A percentile compares a stretch with the other conserved stretches of the same genome.
These are phyloP conservation scores for Flaveria bidentis DNA, from an alignment of 129 eudicot genomes.

Conservation along the genomic window DNA sequence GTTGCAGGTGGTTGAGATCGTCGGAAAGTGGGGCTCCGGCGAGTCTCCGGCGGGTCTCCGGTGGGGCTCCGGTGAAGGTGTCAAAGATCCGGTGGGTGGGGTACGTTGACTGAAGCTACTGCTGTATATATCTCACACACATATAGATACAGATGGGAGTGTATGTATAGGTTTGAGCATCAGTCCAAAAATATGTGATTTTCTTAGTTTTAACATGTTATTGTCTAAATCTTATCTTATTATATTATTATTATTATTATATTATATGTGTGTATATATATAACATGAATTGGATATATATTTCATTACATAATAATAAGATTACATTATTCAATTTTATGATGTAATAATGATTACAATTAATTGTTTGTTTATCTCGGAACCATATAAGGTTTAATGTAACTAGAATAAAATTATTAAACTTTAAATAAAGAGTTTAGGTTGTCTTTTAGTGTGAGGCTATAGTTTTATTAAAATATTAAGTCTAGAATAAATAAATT, in stretches of 20 bases:
- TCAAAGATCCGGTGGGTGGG: constrained; percentile 39
- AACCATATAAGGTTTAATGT: background rate
- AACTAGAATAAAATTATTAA: background rate
- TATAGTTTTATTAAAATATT: too few relatives aligned
- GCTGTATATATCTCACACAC: background rate
- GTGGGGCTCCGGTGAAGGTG: background rate
- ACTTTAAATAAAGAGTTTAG: background rate
- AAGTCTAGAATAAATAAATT: too few relatives aligned
- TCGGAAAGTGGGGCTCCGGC: constrained; percentile 5
- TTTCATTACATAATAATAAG: background rate
- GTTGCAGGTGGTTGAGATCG: constrained; percentile 27
- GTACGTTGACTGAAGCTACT: constrained; percentile 38
- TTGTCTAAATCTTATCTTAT: constrained; percentile 29
- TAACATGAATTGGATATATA: background rate
- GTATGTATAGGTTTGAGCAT: constrained; percentile 11
- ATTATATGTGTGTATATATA: background rate
- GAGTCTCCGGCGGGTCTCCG: constrained; percentile 2
- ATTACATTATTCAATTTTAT: background rate
- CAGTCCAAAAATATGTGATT: constrained; percentile 37
- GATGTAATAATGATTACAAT: background rate
- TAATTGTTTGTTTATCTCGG: background rate
- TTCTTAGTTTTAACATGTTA: constrained; percentile 28
- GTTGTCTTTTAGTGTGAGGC: too few relatives aligned
- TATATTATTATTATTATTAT: background rate
- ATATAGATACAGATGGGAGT: constrained; percentile 36